These are phyloP conservation scores for Podaxis pistillaris DNA, from an alignment of 768 basidiomycete genomes.

Conservation along the genomic window DNA sequence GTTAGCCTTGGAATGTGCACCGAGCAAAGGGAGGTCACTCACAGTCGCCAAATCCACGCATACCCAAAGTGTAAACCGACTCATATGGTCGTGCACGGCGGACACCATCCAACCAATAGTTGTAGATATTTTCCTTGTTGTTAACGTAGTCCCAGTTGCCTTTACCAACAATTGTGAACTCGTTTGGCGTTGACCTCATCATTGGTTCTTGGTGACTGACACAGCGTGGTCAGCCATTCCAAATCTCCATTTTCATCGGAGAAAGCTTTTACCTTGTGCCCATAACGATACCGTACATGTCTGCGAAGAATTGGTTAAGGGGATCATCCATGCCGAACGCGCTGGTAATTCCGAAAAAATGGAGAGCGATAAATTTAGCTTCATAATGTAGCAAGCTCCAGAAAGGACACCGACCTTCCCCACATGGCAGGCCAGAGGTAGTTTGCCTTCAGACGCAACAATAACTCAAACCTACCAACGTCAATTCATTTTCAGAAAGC, in stretches of 20 bases:
- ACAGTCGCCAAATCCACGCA: slow-evolving; percentile 62
- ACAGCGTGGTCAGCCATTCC: not conserved
- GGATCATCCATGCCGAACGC: slow-evolving; percentile 59
- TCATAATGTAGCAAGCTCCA: not conserved
- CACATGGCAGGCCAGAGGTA: slow-evolving; percentile 65
- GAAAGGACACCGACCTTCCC: slow-evolving; percentile 32
- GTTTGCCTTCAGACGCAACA: slow-evolving; percentile 66
- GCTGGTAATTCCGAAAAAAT: slow-evolving; percentile 19
- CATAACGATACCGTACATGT: slow-evolving; percentile 67
- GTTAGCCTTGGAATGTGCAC: not conserved
- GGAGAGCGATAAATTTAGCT: not conserved
- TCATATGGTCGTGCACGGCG: slow-evolving; percentile 58
- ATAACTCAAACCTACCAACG: slow-evolving; percentile 53
- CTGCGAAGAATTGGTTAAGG: slow-evolving; percentile 58
- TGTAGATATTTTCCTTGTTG: slow-evolving; percentile 52
- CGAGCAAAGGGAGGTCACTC: slow-evolving; percentile 13
- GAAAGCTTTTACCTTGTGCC: slow-evolving; percentile 47
- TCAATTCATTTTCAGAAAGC: not conserved
- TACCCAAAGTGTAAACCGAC: slow-evolving; percentile 62
- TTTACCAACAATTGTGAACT: slow-evolving; percentile 54
- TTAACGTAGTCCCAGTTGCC: slow-evolving; percentile 62
- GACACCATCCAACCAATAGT: slow-evolving; percentile 61
- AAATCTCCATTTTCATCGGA: not conserved
- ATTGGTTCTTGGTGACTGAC: slow-evolving; percentile 69
- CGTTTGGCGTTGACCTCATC: slow-evolving; percentile 66